Percentiles rank a stretch among this genome's conserved stretches.
These are phyloP conservation scores for Pyrenochaeta sp. DNA, from an alignment of 2,329 filamentous ascomycete genomes.

Conservation along the genomic window DNA sequence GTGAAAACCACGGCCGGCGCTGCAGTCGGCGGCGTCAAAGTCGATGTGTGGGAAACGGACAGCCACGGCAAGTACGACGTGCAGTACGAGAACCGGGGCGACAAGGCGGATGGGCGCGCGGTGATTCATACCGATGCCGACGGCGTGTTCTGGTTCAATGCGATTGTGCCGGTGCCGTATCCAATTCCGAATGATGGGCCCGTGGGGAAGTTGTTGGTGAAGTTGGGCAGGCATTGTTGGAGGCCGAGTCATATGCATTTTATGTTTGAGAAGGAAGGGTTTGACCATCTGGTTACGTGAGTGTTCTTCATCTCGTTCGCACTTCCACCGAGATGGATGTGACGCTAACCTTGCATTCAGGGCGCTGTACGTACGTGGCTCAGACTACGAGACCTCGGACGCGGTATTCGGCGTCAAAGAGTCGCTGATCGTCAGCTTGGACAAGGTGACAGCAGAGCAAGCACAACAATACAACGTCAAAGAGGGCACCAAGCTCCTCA, in stretches of 20 bases:
- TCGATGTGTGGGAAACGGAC: slow-evolving; percentile 89
- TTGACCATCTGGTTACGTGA: slow-evolving; percentile 82
- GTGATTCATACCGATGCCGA: slow-evolving; percentile 73
- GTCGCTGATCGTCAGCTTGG: slow-evolving; percentile 63
- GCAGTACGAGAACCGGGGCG: slow-evolving; percentile 68
- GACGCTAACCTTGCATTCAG: slow-evolving; percentile 52
- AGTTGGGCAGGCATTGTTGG: slow-evolving; percentile 44
- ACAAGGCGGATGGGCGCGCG: slow-evolving; percentile 74
- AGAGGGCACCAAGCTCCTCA: slow-evolving; percentile 69
- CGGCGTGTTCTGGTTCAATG: slow-evolving; percentile 84
- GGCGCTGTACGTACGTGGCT: slow-evolving; percentile 77
- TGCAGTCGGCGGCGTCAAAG: slow-evolving; percentile 70
- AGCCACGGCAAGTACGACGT: slow-evolving; percentile 83
- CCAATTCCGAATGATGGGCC: slow-evolving; percentile 81
- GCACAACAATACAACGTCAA: slow-evolving; percentile 62
- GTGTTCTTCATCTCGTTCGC: slow-evolving; percentile 51
- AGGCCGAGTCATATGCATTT: slow-evolving; percentile 50
- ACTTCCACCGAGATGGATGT: neutral
- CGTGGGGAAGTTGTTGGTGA: slow-evolving; percentile 60
- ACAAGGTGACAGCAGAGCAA: slow-evolving; percentile 34
- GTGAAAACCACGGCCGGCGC: slow-evolving; percentile 70
- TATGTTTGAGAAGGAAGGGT: slow-evolving; percentile 69
- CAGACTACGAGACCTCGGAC: slow-evolving; percentile 83
- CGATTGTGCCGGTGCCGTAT: slow-evolving; percentile 84
- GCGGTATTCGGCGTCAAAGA: slow-evolving; percentile 89